phyloP scores from a whole-genome alignment of 495 filamentous ascomycete genomes.

The Niebla homalea region DNA sequence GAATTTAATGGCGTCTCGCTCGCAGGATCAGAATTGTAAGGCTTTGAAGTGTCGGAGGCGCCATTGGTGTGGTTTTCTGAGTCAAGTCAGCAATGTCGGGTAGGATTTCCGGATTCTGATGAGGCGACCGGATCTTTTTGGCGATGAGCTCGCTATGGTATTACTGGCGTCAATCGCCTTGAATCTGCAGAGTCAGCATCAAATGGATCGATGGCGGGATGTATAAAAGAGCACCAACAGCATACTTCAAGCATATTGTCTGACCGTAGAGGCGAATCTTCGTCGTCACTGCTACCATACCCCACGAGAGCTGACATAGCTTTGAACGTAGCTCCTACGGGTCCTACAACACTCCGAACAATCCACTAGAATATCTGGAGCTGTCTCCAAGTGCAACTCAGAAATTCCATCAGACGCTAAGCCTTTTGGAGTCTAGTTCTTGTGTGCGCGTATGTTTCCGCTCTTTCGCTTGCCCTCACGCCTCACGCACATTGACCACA shows the following conservation, averaged over 20 bases:
- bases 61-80: background rate
- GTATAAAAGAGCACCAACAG: background rate
- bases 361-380: too few relatives aligned
- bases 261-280: constrained; percentile 28
- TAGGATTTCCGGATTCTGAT: background rate
- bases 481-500: constrained; percentile 1
- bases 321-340: too few relatives aligned
- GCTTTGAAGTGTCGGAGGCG: background rate
- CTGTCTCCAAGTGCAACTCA: too few relatives aligned
- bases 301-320: constrained; percentile 53
- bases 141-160: too few relatives aligned
- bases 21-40: background rate
- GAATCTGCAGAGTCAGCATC: constrained; percentile 9
- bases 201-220: background rate
- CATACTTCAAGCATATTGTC: constrained; percentile 10
- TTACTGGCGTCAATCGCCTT: background rate
- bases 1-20: background rate
- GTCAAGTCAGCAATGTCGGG: background rate
- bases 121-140: too few relatives aligned
- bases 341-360: too few relatives aligned
- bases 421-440: background rate
- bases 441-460: background rate
- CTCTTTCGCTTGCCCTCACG: too few relatives aligned
- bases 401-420: background rate
- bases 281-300: constrained; percentile 72